phyloP scores from a whole-genome alignment of 202 grass and related monocot genomes.

The Carex arenaria region DNA sequence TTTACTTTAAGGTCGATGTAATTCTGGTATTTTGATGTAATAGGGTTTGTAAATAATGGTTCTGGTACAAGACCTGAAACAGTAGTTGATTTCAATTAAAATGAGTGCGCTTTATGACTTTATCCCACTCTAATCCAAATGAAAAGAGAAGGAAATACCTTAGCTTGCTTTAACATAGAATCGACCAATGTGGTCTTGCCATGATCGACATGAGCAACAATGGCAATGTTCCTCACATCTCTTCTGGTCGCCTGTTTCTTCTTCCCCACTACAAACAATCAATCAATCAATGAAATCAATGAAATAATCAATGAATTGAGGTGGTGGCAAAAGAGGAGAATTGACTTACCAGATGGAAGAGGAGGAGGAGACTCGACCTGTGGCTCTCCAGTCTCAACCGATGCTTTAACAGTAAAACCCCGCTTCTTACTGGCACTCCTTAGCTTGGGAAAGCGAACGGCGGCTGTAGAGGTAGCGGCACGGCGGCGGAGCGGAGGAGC shows the following conservation, averaged over 20 bases:
- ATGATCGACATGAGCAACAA: constrained; percentile 98
- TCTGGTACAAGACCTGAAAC: too few relatives aligned
- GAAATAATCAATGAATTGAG: background rate
- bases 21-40: too few relatives aligned
- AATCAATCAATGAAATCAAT: background rate
- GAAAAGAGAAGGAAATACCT: constrained; percentile 41
- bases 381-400: constrained; percentile 18
- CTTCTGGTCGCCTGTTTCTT: constrained; percentile 63
- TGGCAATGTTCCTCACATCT: constrained; percentile 94
- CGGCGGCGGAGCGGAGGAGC: background rate
- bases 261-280: constrained; percentile 33
- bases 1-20: too few relatives aligned
- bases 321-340: background rate
- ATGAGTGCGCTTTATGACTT: too few relatives aligned
- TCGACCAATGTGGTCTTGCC: constrained; percentile 98
- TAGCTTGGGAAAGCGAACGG: background rate
- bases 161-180: constrained; percentile 92
- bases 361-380: constrained; percentile 15
- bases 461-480: background rate
- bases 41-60: too few relatives aligned
- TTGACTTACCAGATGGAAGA: background rate
- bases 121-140: too few relatives aligned
- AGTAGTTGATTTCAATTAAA: too few relatives aligned
- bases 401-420: background rate
- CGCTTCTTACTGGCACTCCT: background rate